Conservation (phyloP, 2,329 filamentous ascomycete genomes). For the Pyrenochaeta sp. region DNA sequence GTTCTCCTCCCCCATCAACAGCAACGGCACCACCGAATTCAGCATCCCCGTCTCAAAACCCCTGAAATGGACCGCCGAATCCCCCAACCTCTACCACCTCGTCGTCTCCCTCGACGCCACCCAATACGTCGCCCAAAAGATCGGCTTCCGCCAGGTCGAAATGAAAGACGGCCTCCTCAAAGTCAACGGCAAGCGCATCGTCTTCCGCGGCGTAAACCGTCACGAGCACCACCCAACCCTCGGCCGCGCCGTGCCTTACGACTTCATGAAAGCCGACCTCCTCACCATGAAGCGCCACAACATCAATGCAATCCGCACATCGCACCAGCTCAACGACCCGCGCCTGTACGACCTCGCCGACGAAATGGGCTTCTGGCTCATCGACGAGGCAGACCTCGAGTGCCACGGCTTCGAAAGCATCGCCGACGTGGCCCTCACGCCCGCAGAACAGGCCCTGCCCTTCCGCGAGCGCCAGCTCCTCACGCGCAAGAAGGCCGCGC, state of each 20-base stretch:
- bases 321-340: constrained; percentile 72
- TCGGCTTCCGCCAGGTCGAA: constrained; percentile 72
- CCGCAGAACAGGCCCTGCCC: constrained; percentile 53
- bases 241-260: constrained; percentile 68
- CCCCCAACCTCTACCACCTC: constrained; percentile 66
- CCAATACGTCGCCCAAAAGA: constrained; percentile 59
- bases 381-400: constrained; percentile 63
- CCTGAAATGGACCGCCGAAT: constrained; percentile 73
- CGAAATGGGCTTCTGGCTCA: constrained; percentile 72
- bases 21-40: constrained; percentile 28
- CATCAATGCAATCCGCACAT: constrained; percentile 73
- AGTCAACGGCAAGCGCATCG: constrained; percentile 69
- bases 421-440: constrained; percentile 33
- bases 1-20: constrained; percentile 17
- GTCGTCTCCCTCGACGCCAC: constrained; percentile 51
- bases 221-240: constrained; percentile 73
- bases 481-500: constrained; percentile 62
- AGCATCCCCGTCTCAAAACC: constrained; percentile 60
- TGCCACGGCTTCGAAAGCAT: constrained; percentile 55
- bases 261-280: constrained; percentile 68
- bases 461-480: constrained; percentile 67
- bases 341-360: constrained; percentile 67
- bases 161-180: constrained; percentile 66
- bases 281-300: constrained; percentile 74
- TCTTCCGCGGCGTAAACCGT: constrained; percentile 70